Percentiles rank a stretch among this genome's conserved stretches.
These are phyloP conservation scores for Nannochloropsis granulata DNA, from an alignment of 108 stramenopile species.

Conservation along the genomic window DNA sequence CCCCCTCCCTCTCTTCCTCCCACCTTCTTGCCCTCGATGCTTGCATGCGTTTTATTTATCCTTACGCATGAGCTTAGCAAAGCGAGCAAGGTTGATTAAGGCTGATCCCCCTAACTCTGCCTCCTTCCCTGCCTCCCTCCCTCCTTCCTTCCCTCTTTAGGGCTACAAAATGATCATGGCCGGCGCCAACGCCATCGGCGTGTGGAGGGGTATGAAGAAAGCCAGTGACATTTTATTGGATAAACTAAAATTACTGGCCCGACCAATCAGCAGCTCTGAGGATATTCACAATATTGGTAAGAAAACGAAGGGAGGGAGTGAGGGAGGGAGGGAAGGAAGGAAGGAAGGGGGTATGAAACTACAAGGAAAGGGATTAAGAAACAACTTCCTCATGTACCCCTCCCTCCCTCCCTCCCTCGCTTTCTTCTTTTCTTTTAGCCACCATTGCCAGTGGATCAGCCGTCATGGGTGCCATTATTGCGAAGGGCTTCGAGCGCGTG, in stretches of 20 bases:
- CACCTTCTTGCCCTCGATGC: neutral
- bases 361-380: neutral
- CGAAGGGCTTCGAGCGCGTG: conserved; percentile 82
- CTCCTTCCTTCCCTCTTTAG: neutral
- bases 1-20: neutral
- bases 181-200: conserved; percentile 78
- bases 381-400: no score
- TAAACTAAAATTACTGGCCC: conserved; percentile 58
- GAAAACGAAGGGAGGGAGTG: conserved; percentile 60
- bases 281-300: conserved; percentile 83
- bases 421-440: neutral
- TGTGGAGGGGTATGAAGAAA: conserved; percentile 71
- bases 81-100: no score
- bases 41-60: neutral
- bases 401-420: neutral
- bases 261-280: conserved; percentile 56
- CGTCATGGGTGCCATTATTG: conserved; percentile 86
- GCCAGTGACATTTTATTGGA: conserved; percentile 57
- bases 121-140: neutral
- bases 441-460: neutral
- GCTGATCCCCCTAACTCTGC: neutral
- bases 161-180: conserved; percentile 76
- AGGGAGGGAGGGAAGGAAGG: neutral
- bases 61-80: no score
- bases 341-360: neutral